These are phyloP conservation scores for Schizosaccharomyces octosporus DNA, from an alignment of 805 yeast genomes.

Conservation along the genomic window DNA sequence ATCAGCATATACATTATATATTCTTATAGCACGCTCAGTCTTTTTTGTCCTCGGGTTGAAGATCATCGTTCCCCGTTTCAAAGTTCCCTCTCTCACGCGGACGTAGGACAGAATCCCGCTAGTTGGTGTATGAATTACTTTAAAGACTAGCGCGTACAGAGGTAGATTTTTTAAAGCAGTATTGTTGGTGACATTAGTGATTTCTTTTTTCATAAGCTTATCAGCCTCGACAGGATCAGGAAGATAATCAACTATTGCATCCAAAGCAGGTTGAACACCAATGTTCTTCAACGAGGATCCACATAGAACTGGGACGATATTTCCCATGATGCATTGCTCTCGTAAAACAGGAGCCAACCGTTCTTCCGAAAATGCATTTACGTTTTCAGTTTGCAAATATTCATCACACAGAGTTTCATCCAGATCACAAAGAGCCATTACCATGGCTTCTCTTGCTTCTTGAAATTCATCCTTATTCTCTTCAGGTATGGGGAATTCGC, in stretches of 20 bases:
- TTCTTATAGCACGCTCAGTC: slow-evolving; percentile 32
- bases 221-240: slow-evolving; percentile 51
- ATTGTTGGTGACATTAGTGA: slow-evolving; percentile 8
- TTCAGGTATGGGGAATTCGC: slow-evolving; percentile 21
- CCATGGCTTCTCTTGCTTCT: slow-evolving; percentile 43
- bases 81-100: slow-evolving; percentile 63
- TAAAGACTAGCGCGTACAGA: slow-evolving; percentile 59
- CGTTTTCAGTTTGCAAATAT: slow-evolving; percentile 42
- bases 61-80: slow-evolving; percentile 37
- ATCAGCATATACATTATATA: slow-evolving; percentile 74
- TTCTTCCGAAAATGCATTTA: neutral
- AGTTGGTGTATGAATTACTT: slow-evolving; percentile 58
- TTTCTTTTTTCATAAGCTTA: neutral
- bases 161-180: slow-evolving; percentile 24
- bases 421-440: slow-evolving; percentile 63
- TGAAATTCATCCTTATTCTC: slow-evolving; percentile 20
- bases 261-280: slow-evolving; percentile 85
- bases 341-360: too few relatives aligned
- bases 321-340: slow-evolving; percentile 16
- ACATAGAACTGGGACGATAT: slow-evolving; percentile 58
- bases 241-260: slow-evolving; percentile 49
- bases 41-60: slow-evolving; percentile 42
- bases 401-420: slow-evolving; percentile 59
- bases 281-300: slow-evolving; percentile 83
- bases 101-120: slow-evolving; percentile 67